Conservation (phyloP, 2,329 filamentous ascomycete genomes). For the Sphaerostilbella broomeana region DNA sequence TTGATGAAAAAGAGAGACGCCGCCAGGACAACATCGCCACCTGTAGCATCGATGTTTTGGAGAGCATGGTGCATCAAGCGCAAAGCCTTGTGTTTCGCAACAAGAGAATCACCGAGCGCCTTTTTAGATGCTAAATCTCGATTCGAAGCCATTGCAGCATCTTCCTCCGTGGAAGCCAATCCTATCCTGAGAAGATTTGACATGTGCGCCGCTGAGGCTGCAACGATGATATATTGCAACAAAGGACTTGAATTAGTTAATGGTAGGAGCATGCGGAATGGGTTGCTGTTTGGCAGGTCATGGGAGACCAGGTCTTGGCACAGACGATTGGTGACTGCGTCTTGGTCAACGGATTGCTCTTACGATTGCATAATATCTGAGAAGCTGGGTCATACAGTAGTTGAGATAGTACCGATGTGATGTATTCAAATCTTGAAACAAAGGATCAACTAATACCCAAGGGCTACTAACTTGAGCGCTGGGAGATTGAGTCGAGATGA, state of each 20-base stretch:
- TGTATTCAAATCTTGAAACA: conserved; percentile 49
- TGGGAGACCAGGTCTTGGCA: conserved; percentile 47
- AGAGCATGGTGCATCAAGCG: conserved; percentile 35
- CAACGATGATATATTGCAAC: conserved; percentile 41
- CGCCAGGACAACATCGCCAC: conserved; percentile 37
- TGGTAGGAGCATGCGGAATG: conserved; percentile 39
- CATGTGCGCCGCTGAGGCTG: conserved; percentile 43
- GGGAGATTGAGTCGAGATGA: conserved; percentile 17
- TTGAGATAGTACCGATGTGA: conserved; percentile 34
- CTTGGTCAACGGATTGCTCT: conserved; percentile 5
- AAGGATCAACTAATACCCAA: conserved; percentile 36
- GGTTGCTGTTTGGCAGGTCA: conserved; percentile 38
- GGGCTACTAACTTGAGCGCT: conserved; percentile 22
- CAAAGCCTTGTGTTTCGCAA: conserved; percentile 40
- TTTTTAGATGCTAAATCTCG: conserved; percentile 18
- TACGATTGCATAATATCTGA: background rate
- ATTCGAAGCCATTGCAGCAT: conserved; percentile 1
- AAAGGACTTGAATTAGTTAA: conserved; percentile 36
- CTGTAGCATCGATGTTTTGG: conserved; percentile 30
- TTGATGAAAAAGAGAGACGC: conserved; percentile 45
- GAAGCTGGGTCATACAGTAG: conserved; percentile 30
- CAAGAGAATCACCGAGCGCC: conserved; percentile 37
- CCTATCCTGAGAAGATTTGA: conserved; percentile 33
- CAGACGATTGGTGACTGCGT: conserved; percentile 39
- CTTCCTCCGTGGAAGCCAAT: background rate